These are phyloP conservation scores for Diplodia sapinea DNA, from an alignment of 2,329 filamentous ascomycete species.

Conservation along the genomic window DNA sequence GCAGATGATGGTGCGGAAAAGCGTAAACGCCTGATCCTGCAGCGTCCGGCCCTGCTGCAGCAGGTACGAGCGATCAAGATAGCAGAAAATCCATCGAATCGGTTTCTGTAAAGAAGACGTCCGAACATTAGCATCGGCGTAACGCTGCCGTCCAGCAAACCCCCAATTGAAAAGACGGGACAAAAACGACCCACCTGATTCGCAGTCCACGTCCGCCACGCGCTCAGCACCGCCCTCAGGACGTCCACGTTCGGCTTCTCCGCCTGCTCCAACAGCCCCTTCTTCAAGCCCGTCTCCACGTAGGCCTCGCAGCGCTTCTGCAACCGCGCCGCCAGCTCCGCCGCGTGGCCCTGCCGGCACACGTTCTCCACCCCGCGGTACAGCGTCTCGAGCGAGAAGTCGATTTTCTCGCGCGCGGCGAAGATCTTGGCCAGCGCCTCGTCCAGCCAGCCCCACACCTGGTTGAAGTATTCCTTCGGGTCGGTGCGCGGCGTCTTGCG, in stretches of 20 bases:
- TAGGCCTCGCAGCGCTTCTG: slow-evolving; percentile 70
- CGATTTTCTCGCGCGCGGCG: slow-evolving; percentile 59
- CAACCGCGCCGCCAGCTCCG: slow-evolving; percentile 70
- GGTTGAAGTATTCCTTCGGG: slow-evolving; percentile 77
- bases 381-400: slow-evolving; percentile 79
- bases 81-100: slow-evolving; percentile 90
- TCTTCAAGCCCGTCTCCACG: slow-evolving; percentile 61
- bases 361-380: slow-evolving; percentile 92
- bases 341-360: slow-evolving; percentile 77
- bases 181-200: slow-evolving; percentile 66
- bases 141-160: slow-evolving; percentile 23
- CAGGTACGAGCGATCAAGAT: slow-evolving; percentile 87
- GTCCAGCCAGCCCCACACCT: slow-evolving; percentile 75
- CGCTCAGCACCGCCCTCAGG: slow-evolving; percentile 63
- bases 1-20: slow-evolving; percentile 72
- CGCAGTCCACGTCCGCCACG: slow-evolving; percentile 79
- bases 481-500: slow-evolving; percentile 68
- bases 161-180: background rate
- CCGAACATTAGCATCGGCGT: slow-evolving; percentile 24
- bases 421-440: slow-evolving; percentile 77
- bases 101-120: slow-evolving; percentile 60
- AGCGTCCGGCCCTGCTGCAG: slow-evolving; percentile 77
- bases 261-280: slow-evolving; percentile 62
- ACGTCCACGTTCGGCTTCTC: slow-evolving; percentile 67
- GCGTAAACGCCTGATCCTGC: slow-evolving; percentile 77